Base-by-base conservation (phyloP, 192 early-diverging fungal species). In the Phycomyces nitens region DNA sequence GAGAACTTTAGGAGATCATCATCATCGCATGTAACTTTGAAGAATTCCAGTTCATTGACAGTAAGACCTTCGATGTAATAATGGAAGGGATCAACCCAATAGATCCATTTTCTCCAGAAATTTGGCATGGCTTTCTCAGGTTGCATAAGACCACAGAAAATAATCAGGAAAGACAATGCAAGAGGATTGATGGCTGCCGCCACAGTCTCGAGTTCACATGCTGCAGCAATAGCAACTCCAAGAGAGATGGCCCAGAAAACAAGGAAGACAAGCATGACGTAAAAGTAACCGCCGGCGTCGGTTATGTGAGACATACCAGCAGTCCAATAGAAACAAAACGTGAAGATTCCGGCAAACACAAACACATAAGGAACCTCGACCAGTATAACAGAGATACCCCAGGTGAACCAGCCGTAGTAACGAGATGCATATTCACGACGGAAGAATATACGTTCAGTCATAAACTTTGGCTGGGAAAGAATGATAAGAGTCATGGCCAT, bases 141-240 rank as follows among this genome's bases (percentile, higher is more conserved):
- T 62, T 85, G 84, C 68, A 89, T 87, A 51, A 89, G 77, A 70
- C 88, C 88, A 55, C 80, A 79, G 77, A 90, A 92, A 50, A 92
- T 68, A 62, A 83, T 81, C 43, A 89, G 78, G 62, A 86, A 75
- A 1, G 83, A 82, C 5, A 88, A 80, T 56, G 84, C 77, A 40
- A 92, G 81, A 9, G 89, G 89, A 56, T 88, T 87, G 39, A 89
- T 56, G 60, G 89, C 72, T 2, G 83, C 77, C 1, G 85, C 86
- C 0, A 84, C 71, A 6, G 78, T 60, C 11, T 83, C 74, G 58
- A 76, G 80, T 18, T 87, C 87, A 14, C 81, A 80, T 15, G 86
- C 76, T 14, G 87, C 77, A 1, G 87, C 87, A 64, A 93, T 81
- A 47, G 81, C 83, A 59, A 88, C 87, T 51, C 89, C 89, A 43